Percentiles rank a stretch among this genome's conserved stretches.
phyloP scores from a whole-genome alignment of 1,139 yeast species.

The Geotrichum histeridarum region DNA sequence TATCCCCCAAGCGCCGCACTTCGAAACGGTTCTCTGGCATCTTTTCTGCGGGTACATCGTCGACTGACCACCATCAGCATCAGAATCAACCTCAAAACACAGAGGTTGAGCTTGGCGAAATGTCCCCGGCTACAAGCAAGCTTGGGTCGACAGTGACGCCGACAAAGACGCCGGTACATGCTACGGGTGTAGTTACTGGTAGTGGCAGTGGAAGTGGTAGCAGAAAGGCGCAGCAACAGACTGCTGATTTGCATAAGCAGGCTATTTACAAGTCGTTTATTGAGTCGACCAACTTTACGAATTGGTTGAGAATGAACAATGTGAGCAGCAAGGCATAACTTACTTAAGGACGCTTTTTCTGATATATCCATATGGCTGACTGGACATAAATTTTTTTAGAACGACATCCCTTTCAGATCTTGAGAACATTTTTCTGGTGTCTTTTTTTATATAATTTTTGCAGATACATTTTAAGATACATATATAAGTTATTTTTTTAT shows the following conservation, averaged over 20 bases:
- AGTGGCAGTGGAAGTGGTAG: neutral
- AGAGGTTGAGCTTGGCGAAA: neutral
- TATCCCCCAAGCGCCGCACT: neutral
- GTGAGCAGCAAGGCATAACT: neutral
- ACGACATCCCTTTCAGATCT: no score
- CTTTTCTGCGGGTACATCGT: neutral
- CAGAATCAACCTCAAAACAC: no score
- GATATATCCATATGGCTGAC: no score
- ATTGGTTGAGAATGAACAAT: conserved; percentile 9
- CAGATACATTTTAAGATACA: no score
- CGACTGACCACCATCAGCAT: neutral
- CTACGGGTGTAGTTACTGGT: neutral
- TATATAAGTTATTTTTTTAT: no score
- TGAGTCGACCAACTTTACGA: conserved; percentile 1
- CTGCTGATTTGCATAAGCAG: conserved; percentile 9
- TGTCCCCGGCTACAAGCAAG: no score
- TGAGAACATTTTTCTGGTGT: no score
- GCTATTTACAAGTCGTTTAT: conserved; percentile 10
- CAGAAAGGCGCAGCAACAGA: conserved; percentile 1
- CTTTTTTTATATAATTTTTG: no score
- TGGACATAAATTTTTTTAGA: no score
- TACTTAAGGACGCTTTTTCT: no score
- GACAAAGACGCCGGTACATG: neutral
- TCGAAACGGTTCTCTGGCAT: neutral
- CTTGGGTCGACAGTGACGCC: no score